These are phyloP conservation scores for Erodium trifolium DNA, from an alignment of 441 rosid genomes.

Conservation along the genomic window DNA sequence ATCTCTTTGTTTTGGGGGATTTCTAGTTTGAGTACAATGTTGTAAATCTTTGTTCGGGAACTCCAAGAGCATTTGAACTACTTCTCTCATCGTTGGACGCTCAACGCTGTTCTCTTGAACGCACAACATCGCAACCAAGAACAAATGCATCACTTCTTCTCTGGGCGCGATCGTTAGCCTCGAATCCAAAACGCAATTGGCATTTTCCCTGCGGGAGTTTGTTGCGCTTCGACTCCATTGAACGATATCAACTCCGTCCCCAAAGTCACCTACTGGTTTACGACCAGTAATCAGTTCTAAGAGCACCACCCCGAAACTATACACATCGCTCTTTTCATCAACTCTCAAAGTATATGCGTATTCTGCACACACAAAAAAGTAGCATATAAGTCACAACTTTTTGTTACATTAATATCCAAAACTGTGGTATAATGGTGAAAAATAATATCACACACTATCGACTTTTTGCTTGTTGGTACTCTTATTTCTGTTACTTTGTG, in stretches of 20 bases:
- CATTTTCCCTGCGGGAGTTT: slow-evolving; percentile 3
- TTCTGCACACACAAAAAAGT: not conserved
- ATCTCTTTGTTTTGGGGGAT: no score
- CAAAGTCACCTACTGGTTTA: slow-evolving; percentile 38
- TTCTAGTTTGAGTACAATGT: no score
- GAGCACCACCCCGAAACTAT: slow-evolving; percentile 39
- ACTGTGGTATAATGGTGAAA: no score
- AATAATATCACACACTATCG: no score
- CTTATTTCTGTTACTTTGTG: no score
- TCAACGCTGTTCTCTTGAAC: slow-evolving; percentile 17
- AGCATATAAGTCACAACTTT: no score
- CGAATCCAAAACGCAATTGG: no score
- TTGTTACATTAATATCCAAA: no score
- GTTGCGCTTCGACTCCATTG: slow-evolving; percentile 33
- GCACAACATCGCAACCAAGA: no score
- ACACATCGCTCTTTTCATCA: slow-evolving; percentile 46
- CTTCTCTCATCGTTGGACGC: slow-evolving; percentile 48
- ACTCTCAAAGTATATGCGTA: slow-evolving; percentile 42
- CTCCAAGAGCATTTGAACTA: slow-evolving; percentile 43
- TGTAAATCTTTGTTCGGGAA: not conserved
- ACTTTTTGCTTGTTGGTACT: no score
- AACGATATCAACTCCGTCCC: slow-evolving; percentile 38
- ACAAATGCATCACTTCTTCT: no score
- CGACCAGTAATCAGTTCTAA: slow-evolving; percentile 37
- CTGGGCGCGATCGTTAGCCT: no score